Evolutionary conservation across 768 basidiomycete species (phyloP), one percentile per base, ranked within the genome.

Genomic region (Steccherinum ochraceum): DNA sequence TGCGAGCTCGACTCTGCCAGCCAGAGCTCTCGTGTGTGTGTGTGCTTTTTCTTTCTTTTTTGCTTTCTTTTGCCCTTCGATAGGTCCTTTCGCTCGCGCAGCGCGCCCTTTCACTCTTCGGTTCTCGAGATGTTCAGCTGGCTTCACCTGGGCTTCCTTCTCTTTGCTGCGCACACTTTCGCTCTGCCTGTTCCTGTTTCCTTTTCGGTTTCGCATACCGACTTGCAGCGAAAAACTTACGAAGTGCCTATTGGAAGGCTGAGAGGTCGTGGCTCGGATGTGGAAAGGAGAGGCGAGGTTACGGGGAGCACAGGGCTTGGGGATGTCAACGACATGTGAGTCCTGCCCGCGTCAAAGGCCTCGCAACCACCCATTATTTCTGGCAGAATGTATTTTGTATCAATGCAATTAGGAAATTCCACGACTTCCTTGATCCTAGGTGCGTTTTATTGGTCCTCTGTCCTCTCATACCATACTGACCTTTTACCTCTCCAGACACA

Each of bases 281-380:
- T 46, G 3, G 25, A 52, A 21, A 27, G 45, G 21, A 48, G 53
- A 26, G 54, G 44, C 50, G 45, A 41, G 4, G 41, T 55, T 53
- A 54, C 46, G 46, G 53, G 61, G 49, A 46, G 53, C 40, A 74
- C 77, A 35, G 83, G 84, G 4, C 65, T 88, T 40, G 84, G 86
- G 4, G 78, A 87, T 61, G 77, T 68, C 53, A 56, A 73, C 18
- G 86, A 88, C 64, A 68, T 84, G 86, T 86, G 64, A 65, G 76
- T 72, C 4, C 27, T 20, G 12, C 45, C 16, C 24, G 26, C 21
- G 39, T 12, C 25, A 27, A 40, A 19, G 23, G 12, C 12, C 10
- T 48, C 47, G 16, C n/a, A 23, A 50, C 39, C 5, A 24, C 21
- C 19, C 35, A 49, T 35, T 40, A 26, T 44, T 40, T 12, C 7